Base-by-base conservation (phyloP, 345 rosid species). In the Eucalyptus regnans region DNA sequence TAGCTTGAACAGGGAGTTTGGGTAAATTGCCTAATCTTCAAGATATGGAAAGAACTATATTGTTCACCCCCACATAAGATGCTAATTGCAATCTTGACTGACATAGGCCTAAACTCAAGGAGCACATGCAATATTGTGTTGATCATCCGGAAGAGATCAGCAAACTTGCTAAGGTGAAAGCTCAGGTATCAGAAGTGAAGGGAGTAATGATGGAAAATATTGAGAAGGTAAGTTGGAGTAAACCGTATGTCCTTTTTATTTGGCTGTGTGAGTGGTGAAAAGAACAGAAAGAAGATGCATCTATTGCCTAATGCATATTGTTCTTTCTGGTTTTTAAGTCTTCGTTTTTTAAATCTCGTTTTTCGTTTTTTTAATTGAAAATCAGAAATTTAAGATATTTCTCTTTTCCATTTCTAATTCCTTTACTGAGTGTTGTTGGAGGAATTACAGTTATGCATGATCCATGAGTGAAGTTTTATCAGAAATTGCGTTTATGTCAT, bases 131-230 rank as follows among this genome's bases (percentile, higher is more conserved):
- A 89, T 95, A 94, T 86, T 95, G 94, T 52, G 93, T 92, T 50
- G 96, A 95, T 94, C 95, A 96, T 92, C 98, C 96, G 20, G 98
- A 96, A 87, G 99, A 96, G 92, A 91, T 95, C 87, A 96, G 91
- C 92, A 96, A 96, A 89, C 94, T 96, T 87, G 93, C 97, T 43
- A 96, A 96, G 92, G 99, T 96, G 54, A 95, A 96, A 90, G 98
- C 99, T 91, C 99, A 96, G 90, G 99, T 96, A 43, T 94, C 96
- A 8, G 99, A 96, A 92, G 99, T 96, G 86, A 96, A 96, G 86
- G 98, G 99, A 52, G 98, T 96, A 66, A 96, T 96, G 99, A 96
- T 96, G 98, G 98, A 96, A 89, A 96, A 96, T 90, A 96, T 96
- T 90, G 99, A 96, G 93, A 96, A 96, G 97, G 98, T 95, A 81